A percentile compares a stretch with the other conserved stretches of the same genome.
phyloP scores from a whole-genome alignment of 805 yeast genomes.

The Pichia deserticola region DNA sequence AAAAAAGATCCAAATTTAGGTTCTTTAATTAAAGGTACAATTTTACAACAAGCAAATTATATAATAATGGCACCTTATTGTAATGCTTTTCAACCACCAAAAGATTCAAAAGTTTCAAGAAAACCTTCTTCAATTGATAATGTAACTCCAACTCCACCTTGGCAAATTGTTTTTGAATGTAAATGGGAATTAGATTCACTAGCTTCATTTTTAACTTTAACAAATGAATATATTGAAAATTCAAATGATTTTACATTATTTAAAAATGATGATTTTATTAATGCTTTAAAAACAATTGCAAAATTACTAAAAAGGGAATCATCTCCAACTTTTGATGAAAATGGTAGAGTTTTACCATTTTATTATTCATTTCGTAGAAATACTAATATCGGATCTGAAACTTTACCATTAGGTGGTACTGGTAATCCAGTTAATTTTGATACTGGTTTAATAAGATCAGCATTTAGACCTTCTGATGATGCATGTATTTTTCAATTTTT shows the following conservation, averaged over 20 bases:
- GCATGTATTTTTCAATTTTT: constrained; percentile 74
- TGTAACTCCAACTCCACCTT: constrained; percentile 65
- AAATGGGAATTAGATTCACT: constrained; percentile 83
- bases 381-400: constrained; percentile 74
- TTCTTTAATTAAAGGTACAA: constrained; percentile 65
- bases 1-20: constrained; percentile 42
- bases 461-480: constrained; percentile 86
- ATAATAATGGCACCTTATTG: constrained; percentile 67
- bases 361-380: constrained; percentile 65
- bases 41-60: constrained; percentile 66
- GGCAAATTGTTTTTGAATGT: constrained; percentile 75
- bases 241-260: constrained; percentile 45
- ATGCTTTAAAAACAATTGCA: constrained; percentile 47
- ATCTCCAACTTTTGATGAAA: constrained; percentile 47
- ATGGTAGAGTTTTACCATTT: constrained; percentile 41
- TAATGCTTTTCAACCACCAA: constrained; percentile 88
- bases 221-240: constrained; percentile 59
- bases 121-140: constrained; percentile 51
- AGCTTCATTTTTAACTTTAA: constrained; percentile 70
- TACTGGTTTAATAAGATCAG: constrained; percentile 70
- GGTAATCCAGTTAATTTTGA: constrained; percentile 76
- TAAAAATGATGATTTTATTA: constrained; percentile 44
- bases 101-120: constrained; percentile 37
- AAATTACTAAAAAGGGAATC: constrained; percentile 53
- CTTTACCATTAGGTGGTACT: constrained; percentile 66